These are phyloP conservation scores for Xylariales sp. DNA, from an alignment of 2,329 filamentous ascomycete species.

Conservation along the genomic window DNA sequence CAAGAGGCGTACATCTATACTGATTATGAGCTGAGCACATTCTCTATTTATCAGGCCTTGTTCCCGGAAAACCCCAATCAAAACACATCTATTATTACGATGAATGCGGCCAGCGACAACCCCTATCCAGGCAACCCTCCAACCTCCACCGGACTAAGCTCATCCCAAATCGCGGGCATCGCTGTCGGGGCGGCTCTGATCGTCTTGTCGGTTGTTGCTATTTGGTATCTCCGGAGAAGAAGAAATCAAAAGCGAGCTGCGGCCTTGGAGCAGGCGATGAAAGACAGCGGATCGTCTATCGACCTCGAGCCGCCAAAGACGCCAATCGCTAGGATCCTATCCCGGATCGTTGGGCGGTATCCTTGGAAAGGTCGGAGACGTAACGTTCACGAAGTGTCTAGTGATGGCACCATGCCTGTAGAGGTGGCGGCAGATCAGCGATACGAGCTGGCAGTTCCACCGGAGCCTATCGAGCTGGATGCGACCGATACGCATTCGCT, in stretches of 20 bases:
- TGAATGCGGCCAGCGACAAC: conserved; percentile 39
- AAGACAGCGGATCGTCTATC: conserved; percentile 31
- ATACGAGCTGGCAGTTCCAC: conserved; percentile 46
- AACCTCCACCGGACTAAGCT: conserved; percentile 27
- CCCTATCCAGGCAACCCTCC: conserved; percentile 43
- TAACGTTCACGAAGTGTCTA: conserved; percentile 17
- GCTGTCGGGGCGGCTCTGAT: conserved; percentile 35
- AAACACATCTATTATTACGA: conserved; percentile 36
- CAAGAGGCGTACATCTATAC: conserved; percentile 63
- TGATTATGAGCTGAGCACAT: conserved; percentile 48
- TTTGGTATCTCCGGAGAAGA: conserved; percentile 27
- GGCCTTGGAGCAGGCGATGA: conserved; percentile 26
- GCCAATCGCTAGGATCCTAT: conserved; percentile 36
- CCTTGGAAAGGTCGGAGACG: conserved; percentile 24
- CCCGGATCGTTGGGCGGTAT: conserved; percentile 29
- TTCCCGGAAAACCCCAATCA: conserved; percentile 40
- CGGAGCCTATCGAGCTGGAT: conserved; percentile 45
- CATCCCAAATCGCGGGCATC: conserved; percentile 40
- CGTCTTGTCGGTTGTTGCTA: conserved; percentile 24
- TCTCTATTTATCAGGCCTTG: conserved; percentile 51
- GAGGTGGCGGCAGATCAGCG: conserved; percentile 39
- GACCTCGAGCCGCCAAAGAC: conserved; percentile 28
- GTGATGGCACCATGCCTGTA: conserved; percentile 26
- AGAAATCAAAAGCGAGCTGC: conserved; percentile 14
- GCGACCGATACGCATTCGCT: conserved; percentile 32